These are phyloP conservation scores for Laetiporus sulphureus DNA, from an alignment of 1,284 basidiomycete genomes.

Conservation along the genomic window DNA sequence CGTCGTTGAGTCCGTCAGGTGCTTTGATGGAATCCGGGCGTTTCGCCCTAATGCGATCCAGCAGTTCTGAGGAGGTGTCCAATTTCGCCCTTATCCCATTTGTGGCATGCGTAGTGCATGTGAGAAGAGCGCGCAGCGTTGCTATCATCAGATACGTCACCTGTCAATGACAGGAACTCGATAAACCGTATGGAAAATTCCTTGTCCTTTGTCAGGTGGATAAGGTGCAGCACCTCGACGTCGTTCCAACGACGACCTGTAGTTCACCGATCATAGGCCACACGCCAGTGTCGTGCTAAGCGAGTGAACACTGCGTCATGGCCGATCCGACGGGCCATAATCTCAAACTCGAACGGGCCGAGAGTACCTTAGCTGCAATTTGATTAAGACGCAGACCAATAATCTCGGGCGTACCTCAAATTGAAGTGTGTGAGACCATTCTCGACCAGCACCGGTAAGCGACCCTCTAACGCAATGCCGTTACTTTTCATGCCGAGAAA, in stretches of 20 bases:
- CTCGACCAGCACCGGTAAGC: constrained; percentile 57
- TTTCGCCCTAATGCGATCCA: constrained; percentile 39
- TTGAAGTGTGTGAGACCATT: constrained; percentile 82
- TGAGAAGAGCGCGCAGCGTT: no score
- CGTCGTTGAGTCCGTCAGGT: constrained; percentile 71
- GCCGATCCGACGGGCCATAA: constrained; percentile 74
- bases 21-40: constrained; percentile 48
- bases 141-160: constrained; percentile 29
- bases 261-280: constrained; percentile 61
- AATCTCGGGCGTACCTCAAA: constrained; percentile 44
- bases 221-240: constrained; percentile 70
- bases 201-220: constrained; percentile 64
- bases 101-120: constrained; percentile 69
- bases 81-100: constrained; percentile 82
- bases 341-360: constrained; percentile 83
- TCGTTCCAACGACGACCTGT: constrained; percentile 87
- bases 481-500: constrained; percentile 87
- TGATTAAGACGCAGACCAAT: constrained; percentile 2
- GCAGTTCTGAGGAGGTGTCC: constrained; percentile 63
- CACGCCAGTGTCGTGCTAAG: constrained; percentile 57
- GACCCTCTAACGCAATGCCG: constrained; percentile 70
- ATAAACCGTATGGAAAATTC: constrained; percentile 78
- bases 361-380: constrained; percentile 71
- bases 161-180: constrained; percentile 91
- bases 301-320: constrained; percentile 70